Evolutionary conservation across 2,329 filamentous ascomycete genomes (phyloP), one percentile per base, ranked within the genome.

Genomic region (Cordyceps farinosa): DNA sequence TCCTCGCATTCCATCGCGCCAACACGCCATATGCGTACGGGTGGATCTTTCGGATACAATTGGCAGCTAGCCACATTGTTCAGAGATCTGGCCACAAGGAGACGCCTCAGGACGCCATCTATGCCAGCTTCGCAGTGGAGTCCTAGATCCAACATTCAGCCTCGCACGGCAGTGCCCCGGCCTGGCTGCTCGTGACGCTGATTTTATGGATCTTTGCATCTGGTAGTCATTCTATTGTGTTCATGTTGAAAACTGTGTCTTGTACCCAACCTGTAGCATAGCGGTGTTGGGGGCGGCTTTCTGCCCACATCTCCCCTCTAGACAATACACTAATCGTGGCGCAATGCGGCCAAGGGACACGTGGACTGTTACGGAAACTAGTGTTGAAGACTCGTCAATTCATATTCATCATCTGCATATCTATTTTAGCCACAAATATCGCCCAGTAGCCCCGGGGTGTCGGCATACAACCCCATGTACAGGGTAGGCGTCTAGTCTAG

Each of bases 41-140:
- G 34, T 34, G 30, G 50, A 38, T 22, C 47, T 22, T 22, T 50
- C 47, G 47, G 47, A 50, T 50, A 29, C 47, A 30, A 29, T 11
- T 50, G 29, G 13, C 7, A 15, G 10, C 22, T 22, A 22, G 22
- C 22, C 22, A 22, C 22, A 22, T 13, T 50, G 27, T 53, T 53
- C 17, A 27, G 32, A 53, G 36, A 53, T 53, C 50, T 53, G 50
- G 53, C 53, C 53, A 56, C 53, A 56, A 55, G n/a, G n/a, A 34
- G 32, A 53, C 15, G 32, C 34, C 9, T 22, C 22, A 22, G 22
- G 22, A 22, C 22, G 22, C 22, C 30, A 36, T 22, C 44, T 47
- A 17, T 22, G 22, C 22, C 44, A 27, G 44, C 4, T 34, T 11
- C 2, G 7, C 17, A 29, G 50, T 36, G 17, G 32, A 53, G 50